Evolutionary conservation across 441 rosid genomes (phyloP).

Genomic region (Omphalea diandra): DNA sequence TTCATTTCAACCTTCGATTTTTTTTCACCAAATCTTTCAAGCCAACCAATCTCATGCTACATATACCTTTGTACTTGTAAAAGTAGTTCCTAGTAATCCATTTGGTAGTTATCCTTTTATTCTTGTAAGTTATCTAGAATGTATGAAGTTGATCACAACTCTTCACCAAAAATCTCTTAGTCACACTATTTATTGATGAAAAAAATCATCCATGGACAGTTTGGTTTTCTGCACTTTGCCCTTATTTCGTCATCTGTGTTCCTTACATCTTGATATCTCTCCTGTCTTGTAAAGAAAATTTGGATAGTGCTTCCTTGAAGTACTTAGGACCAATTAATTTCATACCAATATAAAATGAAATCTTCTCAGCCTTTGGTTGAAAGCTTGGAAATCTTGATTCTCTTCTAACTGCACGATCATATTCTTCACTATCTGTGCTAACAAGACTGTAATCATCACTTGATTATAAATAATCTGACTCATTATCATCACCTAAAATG

Average conservation of each 20-base stretch:
- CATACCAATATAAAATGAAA: background rate
- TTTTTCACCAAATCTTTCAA: background rate
- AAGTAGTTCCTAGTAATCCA: background rate
- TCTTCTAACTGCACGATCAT: background rate
- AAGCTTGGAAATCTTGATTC: too few relatives aligned
- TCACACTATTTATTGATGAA: background rate
- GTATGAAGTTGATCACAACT: background rate
- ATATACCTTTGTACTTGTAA: background rate
- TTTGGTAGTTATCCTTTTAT: background rate
- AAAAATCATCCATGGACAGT: background rate
- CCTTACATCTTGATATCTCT: background rate
- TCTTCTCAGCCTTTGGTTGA: too few relatives aligned
- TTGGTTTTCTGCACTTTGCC: background rate
- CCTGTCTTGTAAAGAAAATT: background rate
- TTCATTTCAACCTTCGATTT: background rate
- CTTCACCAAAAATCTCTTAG: background rate
- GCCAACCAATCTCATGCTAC: background rate
- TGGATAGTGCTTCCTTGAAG: background rate
- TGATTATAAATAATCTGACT: background rate
- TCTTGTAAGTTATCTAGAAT: background rate
- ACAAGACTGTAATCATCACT: background rate
- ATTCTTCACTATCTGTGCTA: background rate
- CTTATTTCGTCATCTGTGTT: background rate
- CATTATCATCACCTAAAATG: background rate
- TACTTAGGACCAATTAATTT: background rate